A percentile compares a stretch with the other conserved stretches of the same genome.
Conservation (phyloP, 2,329 filamentous ascomycete genomes). For the Pleoardoris graminearum region DNA sequence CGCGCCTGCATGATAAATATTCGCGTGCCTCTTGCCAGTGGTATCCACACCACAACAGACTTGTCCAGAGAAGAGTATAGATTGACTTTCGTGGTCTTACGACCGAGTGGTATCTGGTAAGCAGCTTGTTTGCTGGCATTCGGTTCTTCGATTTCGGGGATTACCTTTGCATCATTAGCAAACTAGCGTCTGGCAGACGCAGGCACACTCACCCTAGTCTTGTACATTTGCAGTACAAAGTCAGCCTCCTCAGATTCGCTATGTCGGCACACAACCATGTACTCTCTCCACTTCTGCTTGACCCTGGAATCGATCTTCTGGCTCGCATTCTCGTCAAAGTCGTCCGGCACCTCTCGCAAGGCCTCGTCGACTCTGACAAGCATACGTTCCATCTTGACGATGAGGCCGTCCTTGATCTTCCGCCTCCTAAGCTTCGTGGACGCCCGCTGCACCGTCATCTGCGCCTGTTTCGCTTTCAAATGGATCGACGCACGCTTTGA, state of each 20-base stretch:
- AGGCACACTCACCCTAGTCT: conserved; percentile 53
- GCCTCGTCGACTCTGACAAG: conserved; percentile 64
- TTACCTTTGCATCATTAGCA: conserved; percentile 48
- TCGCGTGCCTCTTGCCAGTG: conserved; percentile 56
- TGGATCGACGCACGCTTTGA: conserved; percentile 44
- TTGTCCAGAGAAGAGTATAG: conserved; percentile 69
- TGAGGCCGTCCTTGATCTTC: conserved; percentile 59
- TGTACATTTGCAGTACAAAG: conserved; percentile 63
- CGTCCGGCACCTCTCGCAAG: conserved; percentile 57
- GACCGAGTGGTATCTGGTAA: conserved; percentile 60
- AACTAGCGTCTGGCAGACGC: neutral
- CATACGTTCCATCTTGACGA: conserved; percentile 71
- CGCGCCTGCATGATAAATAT: conserved; percentile 65
- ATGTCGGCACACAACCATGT: conserved; percentile 63
- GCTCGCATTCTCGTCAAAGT: conserved; percentile 67
- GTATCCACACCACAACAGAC: conserved; percentile 65
- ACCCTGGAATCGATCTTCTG: conserved; percentile 61
- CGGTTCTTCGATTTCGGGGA: conserved; percentile 60
- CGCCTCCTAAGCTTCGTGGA: conserved; percentile 43
- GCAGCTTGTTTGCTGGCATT: conserved; percentile 59
- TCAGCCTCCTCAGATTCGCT: conserved; percentile 58
- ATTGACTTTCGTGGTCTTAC: conserved; percentile 60
- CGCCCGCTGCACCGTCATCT: conserved; percentile 43
- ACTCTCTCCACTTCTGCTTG: conserved; percentile 68
- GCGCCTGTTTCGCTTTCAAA: conserved; percentile 45